Conservation (phyloP, 345 rosid species). For the Syzygium oleosum region DNA sequence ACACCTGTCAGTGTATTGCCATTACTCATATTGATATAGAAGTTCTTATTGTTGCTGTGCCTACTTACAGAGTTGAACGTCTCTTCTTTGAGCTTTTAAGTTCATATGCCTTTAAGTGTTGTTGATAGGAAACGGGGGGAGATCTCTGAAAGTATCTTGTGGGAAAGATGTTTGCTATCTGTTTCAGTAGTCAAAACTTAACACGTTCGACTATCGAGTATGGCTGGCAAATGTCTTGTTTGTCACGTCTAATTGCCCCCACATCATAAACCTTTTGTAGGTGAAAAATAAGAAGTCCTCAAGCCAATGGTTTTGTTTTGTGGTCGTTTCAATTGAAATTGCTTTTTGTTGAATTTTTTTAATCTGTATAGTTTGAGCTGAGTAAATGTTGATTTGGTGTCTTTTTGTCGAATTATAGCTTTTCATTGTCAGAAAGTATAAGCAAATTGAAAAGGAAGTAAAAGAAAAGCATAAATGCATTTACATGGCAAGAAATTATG, state of each 20-base stretch:
- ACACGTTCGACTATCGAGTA: neutral
- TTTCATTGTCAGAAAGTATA: neutral
- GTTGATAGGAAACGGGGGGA: neutral
- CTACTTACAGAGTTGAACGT: neutral
- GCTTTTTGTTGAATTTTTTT: neutral
- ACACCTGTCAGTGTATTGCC: accelerated
- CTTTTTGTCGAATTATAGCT: neutral
- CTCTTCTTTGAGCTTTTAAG: neutral
- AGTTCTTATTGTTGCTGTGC: neutral
- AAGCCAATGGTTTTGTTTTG: neutral
- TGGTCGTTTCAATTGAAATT: neutral
- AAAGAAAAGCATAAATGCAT: too few species aligned
- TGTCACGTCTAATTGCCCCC: neutral
- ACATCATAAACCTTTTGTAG: neutral
- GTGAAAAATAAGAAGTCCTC: neutral
- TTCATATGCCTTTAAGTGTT: neutral
- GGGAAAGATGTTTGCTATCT: neutral
- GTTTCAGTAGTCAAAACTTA: neutral
- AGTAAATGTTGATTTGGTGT: neutral
- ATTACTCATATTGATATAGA: neutral
- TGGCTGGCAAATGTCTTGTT: neutral
- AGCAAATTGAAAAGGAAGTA: neutral
- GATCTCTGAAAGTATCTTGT: neutral
- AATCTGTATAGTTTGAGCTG: neutral
- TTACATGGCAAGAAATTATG: too few species aligned